Evolutionary conservation across 1,284 basidiomycete species (phyloP), one percentile per base, ranked within the genome.

Genomic region (Cystobasidium sp.): DNA sequence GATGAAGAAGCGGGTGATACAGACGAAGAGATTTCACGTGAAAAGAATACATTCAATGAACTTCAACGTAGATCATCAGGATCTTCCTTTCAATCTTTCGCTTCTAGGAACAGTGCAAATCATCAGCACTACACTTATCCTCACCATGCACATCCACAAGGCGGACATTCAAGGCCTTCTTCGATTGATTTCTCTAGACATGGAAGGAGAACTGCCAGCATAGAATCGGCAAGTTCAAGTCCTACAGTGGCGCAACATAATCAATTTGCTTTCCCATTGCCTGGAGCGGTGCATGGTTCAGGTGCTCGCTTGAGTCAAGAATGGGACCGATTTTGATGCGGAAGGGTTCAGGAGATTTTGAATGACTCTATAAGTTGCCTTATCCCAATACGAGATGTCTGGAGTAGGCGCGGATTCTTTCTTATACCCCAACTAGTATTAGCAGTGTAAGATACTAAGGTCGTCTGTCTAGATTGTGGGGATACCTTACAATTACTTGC

Each of bases 1-100:
- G 70, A 73, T 49, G 62, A 41, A 16, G 70, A 73, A 59, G 37
- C 37, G 10, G 70, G 70, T 18, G 70, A 73, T 55, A 73, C 70
- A 44, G 70, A 73, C 43, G 70, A 66, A 51, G 70, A 73, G 55
- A 44, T 22, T 22, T 16, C 51, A 20, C 47, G 70, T 37, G 70
- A 73, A 18, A 18, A 69, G 43, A 39, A 22, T 7, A 49, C n/a
- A 7, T 52, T 18, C 14, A 24, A 53, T 41, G 64, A 66, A 18
- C 18, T 46, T 7, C 49, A 55, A 44, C 31, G 64, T 39, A 47
- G 47, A 7, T 66, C 64, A 20, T 51, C 64, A 16, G 51, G 49
- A 3, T 66, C 64, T 8, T 66, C 51, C 4, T 66, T 16, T 18
- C 43, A 55, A 10, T 66, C 64, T 18, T 41, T 53, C 20, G 47